These are phyloP conservation scores for Tausonia pullulans DNA, from an alignment of 1,284 basidiomycete species.

Conservation along the genomic window DNA sequence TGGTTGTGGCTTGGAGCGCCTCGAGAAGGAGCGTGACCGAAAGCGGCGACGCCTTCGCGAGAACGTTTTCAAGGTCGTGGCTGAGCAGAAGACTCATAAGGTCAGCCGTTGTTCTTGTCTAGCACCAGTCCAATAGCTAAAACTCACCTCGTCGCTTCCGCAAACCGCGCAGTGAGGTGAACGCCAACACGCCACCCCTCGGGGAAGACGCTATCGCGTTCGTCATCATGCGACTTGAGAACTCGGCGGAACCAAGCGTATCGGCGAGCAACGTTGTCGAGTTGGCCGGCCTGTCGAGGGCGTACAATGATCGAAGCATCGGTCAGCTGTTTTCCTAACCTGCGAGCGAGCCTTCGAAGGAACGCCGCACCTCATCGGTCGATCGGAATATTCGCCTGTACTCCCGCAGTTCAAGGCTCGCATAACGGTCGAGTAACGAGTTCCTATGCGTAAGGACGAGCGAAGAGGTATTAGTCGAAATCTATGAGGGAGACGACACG, in stretches of 20 bases:
- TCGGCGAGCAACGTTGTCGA: slow-evolving; percentile 86
- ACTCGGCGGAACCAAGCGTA: slow-evolving; percentile 95
- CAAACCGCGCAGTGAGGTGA: slow-evolving; percentile 66
- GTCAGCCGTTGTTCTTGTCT: background rate
- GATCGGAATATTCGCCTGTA: slow-evolving; percentile 92
- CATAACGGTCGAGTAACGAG: slow-evolving; percentile 79
- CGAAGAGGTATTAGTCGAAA: background rate
- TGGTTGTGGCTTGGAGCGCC: slow-evolving; percentile 66
- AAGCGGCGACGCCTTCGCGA: slow-evolving; percentile 43
- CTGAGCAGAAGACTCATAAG: slow-evolving; percentile 18
- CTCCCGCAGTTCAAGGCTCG: slow-evolving; percentile 81
- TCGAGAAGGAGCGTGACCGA: slow-evolving; percentile 70
- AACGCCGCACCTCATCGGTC: slow-evolving; percentile 55
- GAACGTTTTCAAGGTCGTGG: slow-evolving; percentile 37
- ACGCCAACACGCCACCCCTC: slow-evolving; percentile 70
- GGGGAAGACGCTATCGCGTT: slow-evolving; percentile 73
- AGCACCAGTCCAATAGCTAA: too few species aligned
- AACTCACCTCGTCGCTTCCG: slow-evolving; percentile 67
- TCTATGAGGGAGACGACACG: background rate
- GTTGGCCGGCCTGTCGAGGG: slow-evolving; percentile 55
- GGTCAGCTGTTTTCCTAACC: background rate
- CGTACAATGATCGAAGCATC: background rate
- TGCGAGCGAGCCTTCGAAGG: too few species aligned
- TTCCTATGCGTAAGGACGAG: slow-evolving; percentile 26
- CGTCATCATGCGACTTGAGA: slow-evolving; percentile 77